Conservation (phyloP, 2,329 filamentous ascomycete genomes). For the Chaetomium sp. region DNA sequence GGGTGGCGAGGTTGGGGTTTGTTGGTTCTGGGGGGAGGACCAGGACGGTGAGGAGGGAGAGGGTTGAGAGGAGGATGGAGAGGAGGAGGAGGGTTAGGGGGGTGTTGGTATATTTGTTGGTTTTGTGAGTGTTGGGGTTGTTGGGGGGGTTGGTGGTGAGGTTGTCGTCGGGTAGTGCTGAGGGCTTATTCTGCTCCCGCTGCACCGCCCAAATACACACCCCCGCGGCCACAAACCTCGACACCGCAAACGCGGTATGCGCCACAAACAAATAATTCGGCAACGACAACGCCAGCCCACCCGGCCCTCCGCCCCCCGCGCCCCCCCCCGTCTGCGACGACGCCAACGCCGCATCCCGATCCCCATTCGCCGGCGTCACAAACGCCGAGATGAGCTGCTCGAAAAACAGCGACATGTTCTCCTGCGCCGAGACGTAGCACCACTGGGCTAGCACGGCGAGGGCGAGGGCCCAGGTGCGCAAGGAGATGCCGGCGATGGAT, state of each 20-base stretch:
- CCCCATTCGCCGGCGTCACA: neutral
- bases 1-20: slow-evolving; percentile 44
- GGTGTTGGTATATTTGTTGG: slow-evolving; percentile 46
- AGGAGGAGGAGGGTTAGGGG: slow-evolving; percentile 64
- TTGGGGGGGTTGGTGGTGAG: slow-evolving; percentile 20
- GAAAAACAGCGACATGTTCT: slow-evolving; percentile 57
- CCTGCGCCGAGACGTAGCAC: slow-evolving; percentile 70
- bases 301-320: slow-evolving; percentile 20
- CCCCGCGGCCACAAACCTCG: slow-evolving; percentile 61
- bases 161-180: too few relatives aligned
- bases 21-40: slow-evolving; percentile 31
- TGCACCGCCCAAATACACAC: slow-evolving; percentile 53
- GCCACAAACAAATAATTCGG: slow-evolving; percentile 66
- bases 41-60: slow-evolving; percentile 46
- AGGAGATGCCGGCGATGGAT: slow-evolving; percentile 43
- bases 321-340: neutral
- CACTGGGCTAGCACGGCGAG: slow-evolving; percentile 72
- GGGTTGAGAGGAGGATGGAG: slow-evolving; percentile 53
- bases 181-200: neutral
- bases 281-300: slow-evolving; percentile 46
- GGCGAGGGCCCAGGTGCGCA: slow-evolving; percentile 53
- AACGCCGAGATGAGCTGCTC: slow-evolving; percentile 40
- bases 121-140: slow-evolving; percentile 37
- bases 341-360: neutral
- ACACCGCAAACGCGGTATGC: slow-evolving; percentile 65